Evolutionary conservation across 2,329 filamentous ascomycete genomes (phyloP).

Genomic region (Pyrenophora seminiperda): DNA sequence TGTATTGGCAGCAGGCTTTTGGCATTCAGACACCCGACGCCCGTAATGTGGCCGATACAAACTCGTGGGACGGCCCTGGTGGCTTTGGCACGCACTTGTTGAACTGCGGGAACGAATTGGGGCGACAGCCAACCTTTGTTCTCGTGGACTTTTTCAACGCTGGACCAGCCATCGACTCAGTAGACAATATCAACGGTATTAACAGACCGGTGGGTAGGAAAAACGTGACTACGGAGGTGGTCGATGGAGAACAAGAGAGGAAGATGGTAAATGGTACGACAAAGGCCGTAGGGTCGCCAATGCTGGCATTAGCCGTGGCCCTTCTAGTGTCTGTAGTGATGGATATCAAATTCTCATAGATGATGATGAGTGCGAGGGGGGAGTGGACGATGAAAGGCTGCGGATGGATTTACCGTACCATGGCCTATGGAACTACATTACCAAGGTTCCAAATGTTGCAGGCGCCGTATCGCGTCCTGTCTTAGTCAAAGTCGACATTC

Average conservation of each 20-base stretch:
- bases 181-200: constrained; percentile 69
- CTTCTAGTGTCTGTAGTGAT: not conserved
- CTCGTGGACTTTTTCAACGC: constrained; percentile 80
- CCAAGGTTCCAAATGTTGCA: too few species aligned
- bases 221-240: constrained; percentile 21
- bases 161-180: constrained; percentile 68
- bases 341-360: not conserved
- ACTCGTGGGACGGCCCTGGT: constrained; percentile 64
- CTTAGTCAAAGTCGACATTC: too few species aligned
- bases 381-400: too few species aligned
- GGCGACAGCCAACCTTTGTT: constrained; percentile 67
- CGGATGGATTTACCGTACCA: too few species aligned
- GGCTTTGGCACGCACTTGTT: constrained; percentile 48
- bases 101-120: constrained; percentile 62
- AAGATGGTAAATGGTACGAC: not conserved
- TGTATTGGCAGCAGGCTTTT: constrained; percentile 60
- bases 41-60: constrained; percentile 64
- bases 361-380: not conserved
- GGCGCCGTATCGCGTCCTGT: too few species aligned
- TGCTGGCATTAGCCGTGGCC: not conserved
- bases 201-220: constrained; percentile 52
- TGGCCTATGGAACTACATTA: not conserved
- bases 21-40: constrained; percentile 42
- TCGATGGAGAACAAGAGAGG: constrained; percentile 5
- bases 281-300: not conserved